These are phyloP conservation scores for Suhomyces choctaworum DNA, from an alignment of 1,139 yeast genomes.

Conservation along the genomic window DNA sequence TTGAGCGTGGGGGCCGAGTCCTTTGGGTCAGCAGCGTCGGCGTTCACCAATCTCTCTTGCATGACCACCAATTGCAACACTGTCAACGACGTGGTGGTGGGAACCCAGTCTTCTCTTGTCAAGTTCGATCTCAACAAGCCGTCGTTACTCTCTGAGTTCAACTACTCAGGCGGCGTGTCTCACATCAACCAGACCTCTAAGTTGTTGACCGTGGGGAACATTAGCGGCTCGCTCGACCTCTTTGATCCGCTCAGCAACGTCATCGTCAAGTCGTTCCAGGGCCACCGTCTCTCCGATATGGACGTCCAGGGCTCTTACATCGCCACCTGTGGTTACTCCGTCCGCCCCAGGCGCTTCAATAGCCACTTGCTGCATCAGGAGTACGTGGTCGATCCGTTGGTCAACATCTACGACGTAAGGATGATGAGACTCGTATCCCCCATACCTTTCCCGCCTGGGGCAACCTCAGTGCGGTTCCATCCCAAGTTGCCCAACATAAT, in stretches of 20 bases:
- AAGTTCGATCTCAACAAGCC: constrained; percentile 66
- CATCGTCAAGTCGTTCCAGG: constrained; percentile 59
- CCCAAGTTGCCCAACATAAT: constrained; percentile 84
- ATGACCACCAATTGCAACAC: constrained; percentile 40
- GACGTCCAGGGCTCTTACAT: constrained; percentile 76
- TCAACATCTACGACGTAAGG: constrained; percentile 78
- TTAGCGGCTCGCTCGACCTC: constrained; percentile 72
- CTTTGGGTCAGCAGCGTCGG: constrained; percentile 13
- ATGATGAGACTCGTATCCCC: constrained; percentile 76
- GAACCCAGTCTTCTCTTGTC: constrained; percentile 40
- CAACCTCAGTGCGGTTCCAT: constrained; percentile 79
- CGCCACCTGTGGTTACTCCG: constrained; percentile 80
- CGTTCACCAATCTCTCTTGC: constrained; percentile 31
- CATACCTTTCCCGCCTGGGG: constrained; percentile 87
- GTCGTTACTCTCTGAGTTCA: constrained; percentile 20
- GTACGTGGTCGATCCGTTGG: constrained; percentile 67
- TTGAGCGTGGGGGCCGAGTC: constrained; percentile 31
- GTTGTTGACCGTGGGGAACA: constrained; percentile 61
- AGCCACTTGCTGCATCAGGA: constrained; percentile 20
- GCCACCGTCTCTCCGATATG: constrained; percentile 77
- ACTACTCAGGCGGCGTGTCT: constrained; percentile 36
- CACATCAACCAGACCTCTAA: constrained; percentile 37
- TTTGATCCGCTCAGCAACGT: constrained; percentile 64
- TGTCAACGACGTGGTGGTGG: constrained; percentile 40
- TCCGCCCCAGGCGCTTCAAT: constrained; percentile 41